Conservation (phyloP, 1,284 basidiomycete genomes). For the Dichomitus squalens region DNA sequence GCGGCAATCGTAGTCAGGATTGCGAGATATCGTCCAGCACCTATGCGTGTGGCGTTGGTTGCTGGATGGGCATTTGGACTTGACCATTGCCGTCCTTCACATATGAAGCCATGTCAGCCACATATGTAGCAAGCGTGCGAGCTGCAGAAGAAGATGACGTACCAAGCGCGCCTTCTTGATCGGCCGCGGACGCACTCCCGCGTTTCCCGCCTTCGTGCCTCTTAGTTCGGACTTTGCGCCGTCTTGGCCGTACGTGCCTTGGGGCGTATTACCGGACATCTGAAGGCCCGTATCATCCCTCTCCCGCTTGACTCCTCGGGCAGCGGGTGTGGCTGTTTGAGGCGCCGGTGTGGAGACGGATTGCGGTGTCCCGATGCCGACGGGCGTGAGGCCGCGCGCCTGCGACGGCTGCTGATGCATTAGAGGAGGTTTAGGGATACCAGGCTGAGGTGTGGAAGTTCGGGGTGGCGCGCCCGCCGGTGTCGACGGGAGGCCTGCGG, state of each 20-base stretch:
- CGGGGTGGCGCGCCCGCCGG: constrained; percentile 26
- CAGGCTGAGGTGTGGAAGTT: constrained; percentile 32
- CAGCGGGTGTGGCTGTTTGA: constrained; percentile 24
- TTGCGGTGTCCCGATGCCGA: constrained; percentile 37
- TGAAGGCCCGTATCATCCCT: constrained; percentile 29
- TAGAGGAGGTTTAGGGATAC: constrained; percentile 13
- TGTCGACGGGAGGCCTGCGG: constrained; percentile 32
- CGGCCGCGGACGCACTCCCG: constrained; percentile 63
- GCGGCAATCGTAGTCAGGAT: background rate
- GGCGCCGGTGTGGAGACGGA: constrained; percentile 38
- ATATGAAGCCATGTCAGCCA: constrained; percentile 1
- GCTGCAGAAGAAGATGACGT: constrained; percentile 29
- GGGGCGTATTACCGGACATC: constrained; percentile 33
- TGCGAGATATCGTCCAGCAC: background rate
- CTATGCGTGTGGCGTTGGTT: constrained; percentile 28
- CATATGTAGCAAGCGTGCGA: background rate
- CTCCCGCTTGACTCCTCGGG: constrained; percentile 53
- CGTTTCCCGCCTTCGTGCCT: constrained; percentile 42
- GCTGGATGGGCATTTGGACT: constrained; percentile 21
- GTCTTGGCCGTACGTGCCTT: constrained; percentile 25
- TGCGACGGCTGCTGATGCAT: constrained; percentile 28
- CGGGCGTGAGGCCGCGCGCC: constrained; percentile 36
- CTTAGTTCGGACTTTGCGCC: constrained; percentile 37
- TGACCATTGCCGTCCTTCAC: constrained; percentile 24
- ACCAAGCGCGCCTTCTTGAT: constrained; percentile 79